Percentiles rank a stretch among this genome's conserved stretches.
Conservation (phyloP, 306 rosid species). For the Fragaria nilgerrensis region DNA sequence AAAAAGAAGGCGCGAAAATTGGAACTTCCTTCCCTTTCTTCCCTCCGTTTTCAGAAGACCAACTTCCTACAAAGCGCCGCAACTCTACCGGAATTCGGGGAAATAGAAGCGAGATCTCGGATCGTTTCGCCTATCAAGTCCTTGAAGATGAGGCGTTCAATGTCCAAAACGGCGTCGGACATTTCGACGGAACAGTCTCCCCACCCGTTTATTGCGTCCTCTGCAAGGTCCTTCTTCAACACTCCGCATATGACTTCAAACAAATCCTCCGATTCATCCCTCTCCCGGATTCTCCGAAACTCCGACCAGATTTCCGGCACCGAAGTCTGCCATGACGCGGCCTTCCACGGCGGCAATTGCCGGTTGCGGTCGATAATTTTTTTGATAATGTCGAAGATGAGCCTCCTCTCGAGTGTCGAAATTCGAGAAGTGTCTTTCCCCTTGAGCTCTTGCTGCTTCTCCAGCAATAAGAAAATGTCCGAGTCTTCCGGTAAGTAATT, state of each 20-base stretch:
- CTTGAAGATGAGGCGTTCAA: slow-evolving; percentile 83
- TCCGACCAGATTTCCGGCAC: slow-evolving; percentile 62
- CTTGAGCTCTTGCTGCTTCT: slow-evolving; percentile 62
- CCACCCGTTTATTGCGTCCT: slow-evolving; percentile 57
- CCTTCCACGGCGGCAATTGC: slow-evolving; percentile 79
- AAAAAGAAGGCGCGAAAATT: slow-evolving; percentile 33
- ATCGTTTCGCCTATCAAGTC: slow-evolving; percentile 82
- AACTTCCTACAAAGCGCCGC: slow-evolving; percentile 59
- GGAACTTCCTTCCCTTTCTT: slow-evolving; percentile 1
- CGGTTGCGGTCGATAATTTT: slow-evolving; percentile 57
- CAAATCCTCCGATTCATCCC: slow-evolving; percentile 63
- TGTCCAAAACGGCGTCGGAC: slow-evolving; percentile 66
- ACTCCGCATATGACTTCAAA: slow-evolving; percentile 65
- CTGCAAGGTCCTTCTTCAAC: slow-evolving; percentile 67
- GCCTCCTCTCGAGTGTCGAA: slow-evolving; percentile 52
- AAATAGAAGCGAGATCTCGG: slow-evolving; percentile 49
- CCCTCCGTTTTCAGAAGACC: slow-evolving; percentile 41
- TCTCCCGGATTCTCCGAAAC: slow-evolving; percentile 54
- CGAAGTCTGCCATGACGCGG: slow-evolving; percentile 22
- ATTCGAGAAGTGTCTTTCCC: slow-evolving; percentile 68
- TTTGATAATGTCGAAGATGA: slow-evolving; percentile 65
- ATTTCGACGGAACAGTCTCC: slow-evolving; percentile 57
- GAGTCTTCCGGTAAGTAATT: slow-evolving; percentile 55
- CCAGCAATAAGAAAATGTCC: slow-evolving; percentile 56
- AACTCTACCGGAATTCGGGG: slow-evolving; percentile 25